phyloP scores from a whole-genome alignment of 106 monocot genomes.

The Dendrobium officinale region DNA sequence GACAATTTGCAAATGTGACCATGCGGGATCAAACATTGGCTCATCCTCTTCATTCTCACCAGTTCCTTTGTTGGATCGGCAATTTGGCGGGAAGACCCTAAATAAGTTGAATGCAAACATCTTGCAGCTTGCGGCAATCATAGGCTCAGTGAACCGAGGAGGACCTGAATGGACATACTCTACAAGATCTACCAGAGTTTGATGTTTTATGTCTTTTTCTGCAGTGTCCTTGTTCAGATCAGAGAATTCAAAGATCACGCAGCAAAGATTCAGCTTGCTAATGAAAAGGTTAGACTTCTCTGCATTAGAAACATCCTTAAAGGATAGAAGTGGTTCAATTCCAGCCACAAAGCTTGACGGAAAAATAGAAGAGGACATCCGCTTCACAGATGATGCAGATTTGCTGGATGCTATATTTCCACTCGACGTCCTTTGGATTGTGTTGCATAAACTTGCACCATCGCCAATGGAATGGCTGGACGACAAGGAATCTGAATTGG shows the following conservation, averaged over 20 bases:
- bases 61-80: constrained; percentile 31
- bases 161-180: constrained; percentile 43
- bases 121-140: constrained; percentile 61
- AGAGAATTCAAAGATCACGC: constrained; percentile 61
- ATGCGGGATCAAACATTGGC: constrained; percentile 79
- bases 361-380: constrained; percentile 74
- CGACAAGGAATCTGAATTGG: constrained; percentile 18
- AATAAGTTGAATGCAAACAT: constrained; percentile 77
- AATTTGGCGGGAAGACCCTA: constrained; percentile 67
- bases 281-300: constrained; percentile 65
- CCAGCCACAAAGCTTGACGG: constrained; percentile 67
- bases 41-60: constrained; percentile 82
- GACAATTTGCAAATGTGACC: constrained; percentile 75
- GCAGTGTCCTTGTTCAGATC: constrained; percentile 50
- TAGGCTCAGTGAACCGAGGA: constrained; percentile 47
- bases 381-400: constrained; percentile 29
- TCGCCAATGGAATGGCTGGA: constrained; percentile 7
- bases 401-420: constrained; percentile 15
- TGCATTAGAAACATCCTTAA: constrained; percentile 66
- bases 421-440: constrained; percentile 25
- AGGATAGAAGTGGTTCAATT: constrained; percentile 60
- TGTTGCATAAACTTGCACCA: constrained; percentile 13
- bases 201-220: constrained; percentile 79
- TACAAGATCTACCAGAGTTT: constrained; percentile 53
- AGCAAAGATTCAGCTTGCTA: constrained; percentile 73